Conservation (phyloP, 805 yeast species). For the Zygosaccharomyces bisporus region DNA sequence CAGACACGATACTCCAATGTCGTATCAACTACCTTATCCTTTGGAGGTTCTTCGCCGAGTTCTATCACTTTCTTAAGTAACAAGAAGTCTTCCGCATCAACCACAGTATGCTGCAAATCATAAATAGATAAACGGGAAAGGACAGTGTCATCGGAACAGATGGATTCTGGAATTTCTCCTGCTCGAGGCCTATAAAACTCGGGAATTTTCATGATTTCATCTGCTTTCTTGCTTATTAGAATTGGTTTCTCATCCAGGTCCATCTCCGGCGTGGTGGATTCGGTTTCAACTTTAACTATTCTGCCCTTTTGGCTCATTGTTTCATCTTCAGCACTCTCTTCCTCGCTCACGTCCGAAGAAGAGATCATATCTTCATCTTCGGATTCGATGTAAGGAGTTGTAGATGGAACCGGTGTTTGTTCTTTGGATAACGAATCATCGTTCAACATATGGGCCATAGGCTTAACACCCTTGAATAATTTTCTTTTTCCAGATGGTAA, state of each 20-base stretch:
- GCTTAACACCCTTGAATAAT: slow-evolving; percentile 18
- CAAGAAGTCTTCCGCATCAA: slow-evolving; percentile 71
- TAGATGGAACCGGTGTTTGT: slow-evolving; percentile 16
- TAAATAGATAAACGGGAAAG: slow-evolving; percentile 33
- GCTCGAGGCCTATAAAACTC: slow-evolving; percentile 47
- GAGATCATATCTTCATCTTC: slow-evolving; percentile 17
- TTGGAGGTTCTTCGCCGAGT: background rate
- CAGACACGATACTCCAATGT: slow-evolving; percentile 24
- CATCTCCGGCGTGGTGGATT: slow-evolving; percentile 31
- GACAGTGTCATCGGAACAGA: slow-evolving; percentile 42
- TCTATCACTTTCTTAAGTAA: slow-evolving; percentile 47
- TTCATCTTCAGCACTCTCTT: slow-evolving; percentile 20
- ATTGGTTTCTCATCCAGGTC: slow-evolving; percentile 17
- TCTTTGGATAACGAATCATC: slow-evolving; percentile 29
- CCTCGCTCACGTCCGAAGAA: slow-evolving; percentile 13
- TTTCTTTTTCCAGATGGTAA: slow-evolving; percentile 17
- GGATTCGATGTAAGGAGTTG: slow-evolving; percentile 12
- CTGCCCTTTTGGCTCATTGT: slow-evolving; percentile 20
- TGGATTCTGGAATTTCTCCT: slow-evolving; percentile 50
- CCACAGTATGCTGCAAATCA: slow-evolving; percentile 50
- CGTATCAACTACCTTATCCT: background rate
- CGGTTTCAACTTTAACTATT: slow-evolving; percentile 19
- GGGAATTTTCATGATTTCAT: slow-evolving; percentile 28
- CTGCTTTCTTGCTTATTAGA: slow-evolving; percentile 18
- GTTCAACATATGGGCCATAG: slow-evolving; percentile 32